Evolutionary conservation across 352 stramenopile genomes (phyloP), one percentile per base, ranked within the genome.

Genomic region (Phytophthora kernoviae): DNA sequence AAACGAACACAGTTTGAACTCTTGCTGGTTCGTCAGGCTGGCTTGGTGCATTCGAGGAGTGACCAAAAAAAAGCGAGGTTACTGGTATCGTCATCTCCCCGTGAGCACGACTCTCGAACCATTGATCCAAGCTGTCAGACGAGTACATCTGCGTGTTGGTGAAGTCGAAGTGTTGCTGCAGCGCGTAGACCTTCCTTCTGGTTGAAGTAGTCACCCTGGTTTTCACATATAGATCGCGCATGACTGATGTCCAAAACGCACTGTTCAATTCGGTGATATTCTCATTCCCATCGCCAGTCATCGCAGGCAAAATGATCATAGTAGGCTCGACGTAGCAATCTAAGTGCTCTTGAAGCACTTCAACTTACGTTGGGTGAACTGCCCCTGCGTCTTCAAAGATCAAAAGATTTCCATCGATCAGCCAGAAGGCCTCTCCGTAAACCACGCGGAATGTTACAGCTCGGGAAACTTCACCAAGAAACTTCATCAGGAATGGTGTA

Each of bases 361-460:
- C 47, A 4, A 72, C 77, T 8, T 62, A 44, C 10, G 79, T 91
- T 37, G 55, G 62, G n/a, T 60, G 67, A 10, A 49, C 63, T 41
- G 77, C 75, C 26, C 48, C 26, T 7, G 54, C 48, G 52, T 89
- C 81, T 32, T 79, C 50, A 57, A 81, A 91, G 14, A 82, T 62
- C 34, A 91, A 54, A 22, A 91, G 48, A 42, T 85, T 91, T 18
- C 75, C 81, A 45, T 87, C 78, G 41, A 87, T 84, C 30, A 80
- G 64, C 81, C 81, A 91, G 50, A 88, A 88, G 44, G 82, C 75
- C n/a, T 84, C 65, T 30, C 81, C 81, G 33, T 87, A 75, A 70
- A 82, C 66, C 18, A 91, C 81, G 5, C 61, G 62, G 56, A 91
- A 87, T 14, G 70, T 75, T 17, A 93, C 62, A 34, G 84, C 84